Conservation (phyloP, 78 protist genomes). For the Salpingoeca rosetta region DNA sequence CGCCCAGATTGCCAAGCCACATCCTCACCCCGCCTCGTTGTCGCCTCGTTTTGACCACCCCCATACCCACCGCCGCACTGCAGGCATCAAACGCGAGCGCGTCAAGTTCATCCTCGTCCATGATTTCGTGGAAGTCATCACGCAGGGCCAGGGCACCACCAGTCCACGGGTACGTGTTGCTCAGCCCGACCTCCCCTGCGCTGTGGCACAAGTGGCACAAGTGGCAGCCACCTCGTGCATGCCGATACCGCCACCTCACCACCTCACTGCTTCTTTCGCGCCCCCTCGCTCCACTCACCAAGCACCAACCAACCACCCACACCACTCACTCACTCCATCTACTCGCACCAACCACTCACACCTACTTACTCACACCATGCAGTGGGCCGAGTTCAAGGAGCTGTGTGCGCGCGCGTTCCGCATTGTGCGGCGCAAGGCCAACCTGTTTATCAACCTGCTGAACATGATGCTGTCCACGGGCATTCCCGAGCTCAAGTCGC, state of each 20-base stretch:
- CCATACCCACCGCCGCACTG: slow-evolving; percentile 10
- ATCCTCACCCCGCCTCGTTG: not conserved
- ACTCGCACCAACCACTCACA: too few relatives aligned
- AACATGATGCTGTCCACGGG: slow-evolving; percentile 85
- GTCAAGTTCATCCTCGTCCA: slow-evolving; percentile 89
- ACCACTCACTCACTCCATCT: too few relatives aligned
- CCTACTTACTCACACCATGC: too few relatives aligned
- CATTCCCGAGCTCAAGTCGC: slow-evolving; percentile 75
- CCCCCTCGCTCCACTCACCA: too few relatives aligned
- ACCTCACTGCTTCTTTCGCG: too few relatives aligned
- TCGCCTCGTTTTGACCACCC: not conserved
- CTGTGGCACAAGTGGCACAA: too few relatives aligned
- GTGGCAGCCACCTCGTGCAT: too few relatives aligned
- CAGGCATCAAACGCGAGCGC: slow-evolving; percentile 77
- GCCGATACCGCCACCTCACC: too few relatives aligned
- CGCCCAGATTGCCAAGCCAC: too few relatives aligned
- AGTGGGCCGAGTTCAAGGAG: slow-evolving; percentile 45
- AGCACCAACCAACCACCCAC: too few relatives aligned
- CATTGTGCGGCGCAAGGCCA: slow-evolving; percentile 57
- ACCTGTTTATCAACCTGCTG: slow-evolving; percentile 65
- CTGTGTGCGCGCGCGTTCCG: slow-evolving; percentile 67
- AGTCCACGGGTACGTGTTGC: too few relatives aligned
- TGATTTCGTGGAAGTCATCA: slow-evolving; percentile 48
- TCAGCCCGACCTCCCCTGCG: too few relatives aligned
- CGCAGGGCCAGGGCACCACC: slow-evolving; percentile 38